Base-by-base conservation (phyloP, 2,329 filamentous ascomycete species). In the Pseudodiploospora longispora region DNA sequence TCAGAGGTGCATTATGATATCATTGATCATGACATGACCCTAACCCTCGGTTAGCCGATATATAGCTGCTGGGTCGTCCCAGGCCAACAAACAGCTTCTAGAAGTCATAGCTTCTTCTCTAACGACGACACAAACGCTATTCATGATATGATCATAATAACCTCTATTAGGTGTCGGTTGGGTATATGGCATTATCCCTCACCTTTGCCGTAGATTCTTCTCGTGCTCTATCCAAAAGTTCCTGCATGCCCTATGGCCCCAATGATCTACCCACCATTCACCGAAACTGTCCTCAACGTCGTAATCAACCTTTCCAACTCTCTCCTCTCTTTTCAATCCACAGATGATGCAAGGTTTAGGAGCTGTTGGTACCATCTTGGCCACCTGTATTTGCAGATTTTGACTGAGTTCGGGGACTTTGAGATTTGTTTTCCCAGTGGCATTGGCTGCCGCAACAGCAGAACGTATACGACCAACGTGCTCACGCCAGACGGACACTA, bases 261-360 rank as follows among this genome's bases (percentile, higher is more conserved):
- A 90, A 61, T 91, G 83, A 38, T 96, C 89, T 36, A 85, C 72
- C 91, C 91, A 97, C 87, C 89, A 97, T 68, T 97, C 91, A 9
- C 88, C 89, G 70, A 96, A 96, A 61, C 85, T 89, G 62, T 97
- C 91, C 55, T 91, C 82, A 6, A 94, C 80, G 28, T 82, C 74
- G 42, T 82, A 69, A 57, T 95, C 89, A 31, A 93, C 76, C 57
- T 82, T 87, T 19, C 69, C 63, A 8, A 96, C 72, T 40, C 91
- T 76, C 66, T 97, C 91, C 35, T 95, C 88, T 51, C 91, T 74
- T 67, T 87, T 93, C 51, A 97, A 65, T 0, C 91, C 91, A 63
- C 91, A 97, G 30, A 97, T 69, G 41, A 90, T 76, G 65, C 91
- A 97, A 1, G 83, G 71, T 62, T 86, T 84, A 0, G 80, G 70